Percentiles rank a stretch among this genome's conserved stretches.
Evolutionary conservation across 2,329 filamentous ascomycete genomes (phyloP).

Genomic region (Aspergillus hortae): DNA sequence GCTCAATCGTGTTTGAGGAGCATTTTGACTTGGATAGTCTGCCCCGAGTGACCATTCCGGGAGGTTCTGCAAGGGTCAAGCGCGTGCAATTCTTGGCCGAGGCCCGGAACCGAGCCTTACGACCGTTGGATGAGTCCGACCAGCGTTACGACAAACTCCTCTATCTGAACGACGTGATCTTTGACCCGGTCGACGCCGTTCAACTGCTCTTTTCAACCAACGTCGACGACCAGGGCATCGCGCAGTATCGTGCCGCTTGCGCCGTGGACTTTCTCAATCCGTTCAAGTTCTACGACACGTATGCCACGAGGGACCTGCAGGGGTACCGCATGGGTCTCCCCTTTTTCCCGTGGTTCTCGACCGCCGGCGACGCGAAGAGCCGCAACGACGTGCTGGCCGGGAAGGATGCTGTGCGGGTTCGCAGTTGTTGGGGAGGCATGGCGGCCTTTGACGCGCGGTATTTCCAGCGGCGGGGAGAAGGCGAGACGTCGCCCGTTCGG

Average conservation of each 20-base stretch:
- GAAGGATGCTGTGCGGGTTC: conserved; percentile 60
- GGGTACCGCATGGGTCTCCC: conserved; percentile 66
- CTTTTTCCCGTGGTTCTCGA: conserved; percentile 69
- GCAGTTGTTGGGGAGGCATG: conserved; percentile 76
- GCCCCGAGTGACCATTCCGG: conserved; percentile 59
- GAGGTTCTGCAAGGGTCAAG: conserved; percentile 62
- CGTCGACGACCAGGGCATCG: conserved; percentile 47
- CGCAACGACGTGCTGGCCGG: conserved; percentile 61
- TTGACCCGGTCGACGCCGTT: conserved; percentile 56
- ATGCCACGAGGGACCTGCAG: conserved; percentile 67
- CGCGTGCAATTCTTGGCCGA: conserved; percentile 71
- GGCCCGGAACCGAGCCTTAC: conserved; percentile 66
- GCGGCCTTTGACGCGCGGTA: conserved; percentile 49
- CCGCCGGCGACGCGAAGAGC: conserved; percentile 48
- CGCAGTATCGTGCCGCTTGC: conserved; percentile 66
- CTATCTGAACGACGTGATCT: conserved; percentile 66
- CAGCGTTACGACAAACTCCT: conserved; percentile 54
- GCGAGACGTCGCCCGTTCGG: conserved; percentile 39
- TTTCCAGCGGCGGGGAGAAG: conserved; percentile 30
- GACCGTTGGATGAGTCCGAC: conserved; percentile 54
- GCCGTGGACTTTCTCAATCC: conserved; percentile 72
- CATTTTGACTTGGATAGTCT: conserved; percentile 57
- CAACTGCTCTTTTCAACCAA: conserved; percentile 63
- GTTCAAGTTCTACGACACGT: conserved; percentile 74
- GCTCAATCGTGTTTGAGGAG: conserved; percentile 57